These are phyloP conservation scores for Colletotrichum liriopes DNA, from an alignment of 2,329 filamentous ascomycete species.

Conservation along the genomic window DNA sequence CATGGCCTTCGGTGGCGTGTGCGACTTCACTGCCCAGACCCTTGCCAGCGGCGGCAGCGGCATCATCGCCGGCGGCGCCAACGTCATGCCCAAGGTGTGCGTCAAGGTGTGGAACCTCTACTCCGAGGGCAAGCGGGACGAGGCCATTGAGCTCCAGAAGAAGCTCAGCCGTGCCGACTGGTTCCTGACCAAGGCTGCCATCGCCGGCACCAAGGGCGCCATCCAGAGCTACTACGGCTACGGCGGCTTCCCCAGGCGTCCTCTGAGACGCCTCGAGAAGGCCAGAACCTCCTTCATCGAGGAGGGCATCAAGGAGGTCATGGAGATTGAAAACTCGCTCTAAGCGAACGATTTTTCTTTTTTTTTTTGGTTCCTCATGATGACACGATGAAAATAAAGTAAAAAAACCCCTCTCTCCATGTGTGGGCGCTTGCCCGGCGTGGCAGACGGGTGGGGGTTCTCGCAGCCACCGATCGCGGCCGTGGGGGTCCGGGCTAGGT, in stretches of 20 bases:
- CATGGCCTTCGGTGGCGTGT: conserved; percentile 90
- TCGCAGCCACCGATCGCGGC: conserved; percentile 33
- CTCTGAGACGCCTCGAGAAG: conserved; percentile 77
- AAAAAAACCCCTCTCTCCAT: neutral
- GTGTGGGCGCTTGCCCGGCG: conserved; percentile 24
- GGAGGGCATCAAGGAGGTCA: conserved; percentile 73
- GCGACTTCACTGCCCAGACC: conserved; percentile 89
- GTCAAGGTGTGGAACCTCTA: conserved; percentile 85
- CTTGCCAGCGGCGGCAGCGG: conserved; percentile 84
- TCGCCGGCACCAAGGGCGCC: conserved; percentile 88
- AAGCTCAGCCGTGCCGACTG: conserved; percentile 85
- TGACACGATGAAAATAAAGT: neutral
- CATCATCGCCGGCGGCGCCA: conserved; percentile 89
- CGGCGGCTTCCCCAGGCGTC: conserved; percentile 81
- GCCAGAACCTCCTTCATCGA: conserved; percentile 68
- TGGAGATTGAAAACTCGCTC: conserved; percentile 74
- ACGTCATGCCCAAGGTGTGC: conserved; percentile 87
- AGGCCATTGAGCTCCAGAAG: conserved; percentile 83
- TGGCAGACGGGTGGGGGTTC: conserved; percentile 24
- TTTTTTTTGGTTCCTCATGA: neutral
- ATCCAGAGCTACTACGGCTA: conserved; percentile 88
- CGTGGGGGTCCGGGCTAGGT: conserved; percentile 22
- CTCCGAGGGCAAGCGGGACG: conserved; percentile 79
- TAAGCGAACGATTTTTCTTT: conserved; percentile 46
- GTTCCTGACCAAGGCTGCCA: conserved; percentile 85